Evolutionary conservation across 139 green algal species (phyloP).

Genomic region (Diplosphaera chodatii): DNA sequence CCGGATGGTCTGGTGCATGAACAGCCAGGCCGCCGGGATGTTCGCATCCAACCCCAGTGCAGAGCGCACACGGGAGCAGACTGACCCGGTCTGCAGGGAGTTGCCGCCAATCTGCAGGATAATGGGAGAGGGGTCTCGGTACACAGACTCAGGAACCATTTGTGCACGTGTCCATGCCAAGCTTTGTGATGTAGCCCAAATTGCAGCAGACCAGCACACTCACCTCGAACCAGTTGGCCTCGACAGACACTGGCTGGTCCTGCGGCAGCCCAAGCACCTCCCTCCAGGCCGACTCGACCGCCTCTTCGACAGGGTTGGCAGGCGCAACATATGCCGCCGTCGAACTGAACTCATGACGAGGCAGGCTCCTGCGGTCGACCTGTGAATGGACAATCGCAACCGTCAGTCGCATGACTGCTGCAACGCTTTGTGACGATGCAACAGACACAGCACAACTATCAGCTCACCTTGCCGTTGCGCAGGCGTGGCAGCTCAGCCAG

Average conservation of each 20-base stretch:
- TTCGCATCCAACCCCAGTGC: neutral
- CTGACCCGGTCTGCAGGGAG: neutral
- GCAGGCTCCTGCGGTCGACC: neutral
- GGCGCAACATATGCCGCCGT: neutral
- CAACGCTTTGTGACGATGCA: neutral
- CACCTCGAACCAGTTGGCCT: neutral
- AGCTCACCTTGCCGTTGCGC: conserved; percentile 24
- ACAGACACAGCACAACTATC: neutral
- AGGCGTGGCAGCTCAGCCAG: conserved; percentile 14
- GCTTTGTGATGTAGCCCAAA: neutral
- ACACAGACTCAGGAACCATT: neutral
- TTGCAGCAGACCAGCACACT: too few species aligned
- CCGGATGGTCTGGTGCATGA: neutral
- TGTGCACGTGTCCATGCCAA: neutral
- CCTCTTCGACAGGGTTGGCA: neutral
- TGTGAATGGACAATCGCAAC: neutral
- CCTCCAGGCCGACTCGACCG: neutral
- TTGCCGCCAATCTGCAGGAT: neutral
- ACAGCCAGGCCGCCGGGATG: neutral
- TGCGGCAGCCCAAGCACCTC: neutral
- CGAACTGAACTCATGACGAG: neutral
- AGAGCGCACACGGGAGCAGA: neutral
- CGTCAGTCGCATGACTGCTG: too few species aligned
- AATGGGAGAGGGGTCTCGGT: neutral
- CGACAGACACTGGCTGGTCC: neutral